Evolutionary conservation across 192 early-diverging fungal species (phyloP).

Genomic region (Umbelopsis vinacea): DNA sequence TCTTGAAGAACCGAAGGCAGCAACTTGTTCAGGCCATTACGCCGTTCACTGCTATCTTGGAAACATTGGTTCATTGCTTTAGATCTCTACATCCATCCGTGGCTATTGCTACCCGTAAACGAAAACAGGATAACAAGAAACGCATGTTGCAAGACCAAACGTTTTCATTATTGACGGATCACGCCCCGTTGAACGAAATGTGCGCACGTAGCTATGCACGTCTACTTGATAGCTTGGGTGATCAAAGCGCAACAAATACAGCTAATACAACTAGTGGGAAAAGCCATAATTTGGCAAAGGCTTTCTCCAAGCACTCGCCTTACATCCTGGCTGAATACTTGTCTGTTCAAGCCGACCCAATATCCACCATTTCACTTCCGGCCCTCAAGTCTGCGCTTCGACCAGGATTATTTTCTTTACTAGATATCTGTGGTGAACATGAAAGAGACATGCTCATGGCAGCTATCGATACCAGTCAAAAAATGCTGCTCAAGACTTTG

Average conservation of each 20-base stretch:
- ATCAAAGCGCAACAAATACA: constrained; percentile 10
- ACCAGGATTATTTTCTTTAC: constrained; percentile 60
- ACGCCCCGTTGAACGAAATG: constrained; percentile 33
- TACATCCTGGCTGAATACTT: constrained; percentile 61
- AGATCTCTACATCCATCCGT: constrained; percentile 54
- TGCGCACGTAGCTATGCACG: constrained; percentile 28
- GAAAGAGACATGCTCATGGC: constrained; percentile 70
- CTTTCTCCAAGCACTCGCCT: constrained; percentile 55
- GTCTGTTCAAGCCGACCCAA: constrained; percentile 55
- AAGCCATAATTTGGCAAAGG: constrained; percentile 27
- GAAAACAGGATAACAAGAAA: constrained; percentile 35
- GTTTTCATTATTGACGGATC: constrained; percentile 47
- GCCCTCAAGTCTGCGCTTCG: constrained; percentile 50
- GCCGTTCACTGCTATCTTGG: constrained; percentile 53
- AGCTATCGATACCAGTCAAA: constrained; percentile 58
- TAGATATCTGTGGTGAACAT: constrained; percentile 68
- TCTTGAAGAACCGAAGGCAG: constrained; percentile 55
- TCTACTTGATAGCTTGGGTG: constrained; percentile 22
- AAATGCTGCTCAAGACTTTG: constrained; percentile 54
- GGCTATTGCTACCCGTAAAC: constrained; percentile 40
- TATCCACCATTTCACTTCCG: constrained; percentile 46
- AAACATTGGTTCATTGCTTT: constrained; percentile 62
- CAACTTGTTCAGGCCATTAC: constrained; percentile 54
- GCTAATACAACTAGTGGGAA: constrained; percentile 22
- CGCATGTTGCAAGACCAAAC: constrained; percentile 16